Evolutionary conservation across 257 asterid genomes (phyloP).

Genomic region (Solanum medicagineum): DNA sequence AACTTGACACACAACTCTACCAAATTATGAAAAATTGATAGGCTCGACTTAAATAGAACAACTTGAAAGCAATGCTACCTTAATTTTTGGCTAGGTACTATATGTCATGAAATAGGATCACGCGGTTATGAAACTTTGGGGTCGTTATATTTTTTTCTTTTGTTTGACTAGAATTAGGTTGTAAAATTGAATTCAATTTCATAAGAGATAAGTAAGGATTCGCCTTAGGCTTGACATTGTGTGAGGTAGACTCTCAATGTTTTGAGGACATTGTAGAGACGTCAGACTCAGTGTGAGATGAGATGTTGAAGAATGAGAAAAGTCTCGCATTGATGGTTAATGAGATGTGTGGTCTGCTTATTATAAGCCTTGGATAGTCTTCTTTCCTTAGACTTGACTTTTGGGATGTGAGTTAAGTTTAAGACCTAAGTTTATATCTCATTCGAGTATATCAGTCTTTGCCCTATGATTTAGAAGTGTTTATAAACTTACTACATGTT

Average conservation of each 20-base stretch:
- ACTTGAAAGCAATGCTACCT: not conserved
- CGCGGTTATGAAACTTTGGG: not conserved
- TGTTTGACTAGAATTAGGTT: not conserved
- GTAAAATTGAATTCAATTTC: not conserved
- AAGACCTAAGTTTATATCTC: too few relatives aligned
- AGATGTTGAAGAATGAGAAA: too few relatives aligned
- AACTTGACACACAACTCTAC: not conserved
- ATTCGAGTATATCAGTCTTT: not conserved
- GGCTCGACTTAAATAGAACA: not conserved
- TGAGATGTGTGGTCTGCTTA: too few relatives aligned
- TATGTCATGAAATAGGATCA: not conserved
- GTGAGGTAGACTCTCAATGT: not conserved
- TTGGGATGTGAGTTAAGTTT: too few relatives aligned
- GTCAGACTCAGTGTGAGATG: too few relatives aligned
- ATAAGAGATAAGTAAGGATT: not conserved
- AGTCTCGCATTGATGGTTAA: too few relatives aligned
- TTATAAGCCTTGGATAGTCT: too few relatives aligned
- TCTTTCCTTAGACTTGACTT: too few relatives aligned
- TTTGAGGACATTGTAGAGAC: not conserved
- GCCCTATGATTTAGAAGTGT: not conserved
- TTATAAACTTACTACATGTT: not conserved
- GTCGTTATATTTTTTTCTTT: not conserved
- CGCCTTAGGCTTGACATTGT: not conserved
- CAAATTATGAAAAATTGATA: slow-evolving; percentile 11
- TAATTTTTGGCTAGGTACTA: slow-evolving; percentile 4